Percentiles rank a stretch among this genome's conserved stretches.
phyloP scores from a whole-genome alignment of 331 rosid genomes.

The Rhamnella rubrinervis region DNA sequence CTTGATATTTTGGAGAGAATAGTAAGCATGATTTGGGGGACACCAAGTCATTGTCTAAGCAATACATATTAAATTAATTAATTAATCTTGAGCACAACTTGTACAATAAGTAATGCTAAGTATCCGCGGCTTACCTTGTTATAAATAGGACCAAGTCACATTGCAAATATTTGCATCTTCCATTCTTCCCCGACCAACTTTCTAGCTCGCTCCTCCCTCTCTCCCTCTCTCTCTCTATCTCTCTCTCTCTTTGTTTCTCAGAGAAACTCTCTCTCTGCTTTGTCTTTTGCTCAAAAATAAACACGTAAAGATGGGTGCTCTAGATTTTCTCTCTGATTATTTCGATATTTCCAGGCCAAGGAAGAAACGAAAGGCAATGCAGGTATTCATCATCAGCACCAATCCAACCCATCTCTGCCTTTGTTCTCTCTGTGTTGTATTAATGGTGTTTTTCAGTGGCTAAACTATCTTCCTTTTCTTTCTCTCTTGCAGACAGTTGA shows the following conservation, averaged over 20 bases:
- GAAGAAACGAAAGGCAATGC: conserved; percentile 76
- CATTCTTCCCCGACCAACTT: background rate
- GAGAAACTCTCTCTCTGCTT: background rate
- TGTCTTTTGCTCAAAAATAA: conserved; percentile 1
- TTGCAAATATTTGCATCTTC: conserved; percentile 3
- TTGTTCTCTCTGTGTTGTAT: background rate
- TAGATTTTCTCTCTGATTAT: conserved; percentile 62
- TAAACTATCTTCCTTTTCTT: background rate
- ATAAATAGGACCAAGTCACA: conserved; percentile 21
- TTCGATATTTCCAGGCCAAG: conserved; percentile 42
- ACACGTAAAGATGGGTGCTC: conserved; percentile 61
- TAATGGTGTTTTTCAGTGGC: background rate
- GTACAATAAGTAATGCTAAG: conserved; percentile 13
- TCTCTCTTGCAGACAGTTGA: conserved; percentile 63
- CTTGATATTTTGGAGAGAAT: conserved; percentile 21
- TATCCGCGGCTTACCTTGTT: background rate
- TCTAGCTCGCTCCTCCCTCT: background rate
- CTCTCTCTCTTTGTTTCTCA: conserved; percentile 7
- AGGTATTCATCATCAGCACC: conserved; percentile 42
- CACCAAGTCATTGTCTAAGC: conserved; percentile 37
- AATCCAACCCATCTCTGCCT: background rate
- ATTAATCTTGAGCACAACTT: conserved; percentile 17
- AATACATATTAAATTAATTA: conserved; percentile 7
- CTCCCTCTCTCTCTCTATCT: too few species aligned
- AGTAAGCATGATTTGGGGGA: conserved; percentile 22